Evolutionary conservation across 1,139 yeast genomes (phyloP), one percentile per base, ranked within the genome.

Genomic region (Nakaseomyces kungkrabaensis): DNA sequence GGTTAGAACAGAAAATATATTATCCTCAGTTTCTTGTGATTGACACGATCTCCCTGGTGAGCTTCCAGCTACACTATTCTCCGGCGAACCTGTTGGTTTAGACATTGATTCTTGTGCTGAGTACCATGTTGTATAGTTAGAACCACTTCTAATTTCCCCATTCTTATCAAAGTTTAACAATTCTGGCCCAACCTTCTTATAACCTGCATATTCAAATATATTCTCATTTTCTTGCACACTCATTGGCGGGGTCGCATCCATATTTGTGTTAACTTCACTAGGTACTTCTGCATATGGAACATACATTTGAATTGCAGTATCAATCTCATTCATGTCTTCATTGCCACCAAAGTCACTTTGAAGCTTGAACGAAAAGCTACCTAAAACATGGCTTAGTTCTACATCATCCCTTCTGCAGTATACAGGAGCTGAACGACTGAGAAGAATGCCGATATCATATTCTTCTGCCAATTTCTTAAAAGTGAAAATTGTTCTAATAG

Each of bases 121-220:
- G 26, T 58, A 50, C 51, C 63, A 62, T 5, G 65, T 53, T 4
- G 68, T 63, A 51, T 65, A 66, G 8, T 63, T 50, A 10, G 68
- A 63, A 2, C 63, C 59, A 38, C 67, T 61, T 4, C 63, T 54
- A 43, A 65, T 52, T 46, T 63, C 68, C 34, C 70, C 70, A 49
- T 60, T 61, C 44, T 62, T 63, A 50, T 66, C 67, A 53, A 60
- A 66, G 17, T 63, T 61, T 29, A 54, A 51, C 43, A 54, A 59
- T 48, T 61, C 61, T 9, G 63, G 59, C 33, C 53, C 50, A 37
- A 65, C 51, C 45, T 56, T 58, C 48, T 58, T 63, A 46, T 65
- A 66, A 6, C 70, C 70, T 29, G 54, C 51, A 47, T 65, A 60
- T 29, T 65, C 61, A 50, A 63, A 63, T 11, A 66, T 58, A 48